Base-by-base conservation (phyloP, 2,329 filamentous ascomycete species). In the Microascus cirrosus region DNA sequence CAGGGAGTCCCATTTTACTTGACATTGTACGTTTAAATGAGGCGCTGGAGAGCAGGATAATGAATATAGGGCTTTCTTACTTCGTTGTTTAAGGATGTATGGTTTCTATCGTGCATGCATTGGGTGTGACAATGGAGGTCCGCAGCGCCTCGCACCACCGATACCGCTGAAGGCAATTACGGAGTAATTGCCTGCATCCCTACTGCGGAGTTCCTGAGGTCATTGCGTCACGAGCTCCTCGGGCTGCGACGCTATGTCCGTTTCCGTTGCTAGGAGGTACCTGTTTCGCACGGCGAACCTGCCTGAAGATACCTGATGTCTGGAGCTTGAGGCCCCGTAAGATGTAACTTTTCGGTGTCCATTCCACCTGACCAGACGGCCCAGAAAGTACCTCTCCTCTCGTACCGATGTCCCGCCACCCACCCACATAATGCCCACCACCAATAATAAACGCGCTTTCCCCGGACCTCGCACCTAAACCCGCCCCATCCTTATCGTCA, bases 141-240 rank as follows among this genome's bases (percentile, higher is more conserved):
- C 28, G 8, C 28, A 32, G 28, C 28, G 28, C 28, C 28, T 32
- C 28, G 28, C 28, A 32, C 28, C 28, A 32, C 28, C 28, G 28
- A 8, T 32, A 8, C 8, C 28, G 28, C 28, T 32, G 28, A 32
- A 32, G 28, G 28, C 8, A 8, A 8, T 8, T 32, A 10, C 22
- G 18, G n/a, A 20, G n/a, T 50, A 22, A 20, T 20, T 50, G n/a
- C 20, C n/a, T 7, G 20, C 22, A 13, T 15, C 25, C 13, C 52
- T 15, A 3, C 22, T 22, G 45, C 12, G 45, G 45, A 24, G n/a
- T 50, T 50, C 45, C 45, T 50, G n/a, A 7, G 20, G 22, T 24
- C 22, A 56, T 56, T 56, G 55, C 55, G 55, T 56, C 55, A 56
- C 55, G 55, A 56, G 25, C 15, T 24, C 28, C 24, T 34, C 13